A percentile compares a stretch with the other conserved stretches of the same genome.
Conservation (phyloP, 1,284 basidiomycete species). For the Fomitopsis pinicola region DNA sequence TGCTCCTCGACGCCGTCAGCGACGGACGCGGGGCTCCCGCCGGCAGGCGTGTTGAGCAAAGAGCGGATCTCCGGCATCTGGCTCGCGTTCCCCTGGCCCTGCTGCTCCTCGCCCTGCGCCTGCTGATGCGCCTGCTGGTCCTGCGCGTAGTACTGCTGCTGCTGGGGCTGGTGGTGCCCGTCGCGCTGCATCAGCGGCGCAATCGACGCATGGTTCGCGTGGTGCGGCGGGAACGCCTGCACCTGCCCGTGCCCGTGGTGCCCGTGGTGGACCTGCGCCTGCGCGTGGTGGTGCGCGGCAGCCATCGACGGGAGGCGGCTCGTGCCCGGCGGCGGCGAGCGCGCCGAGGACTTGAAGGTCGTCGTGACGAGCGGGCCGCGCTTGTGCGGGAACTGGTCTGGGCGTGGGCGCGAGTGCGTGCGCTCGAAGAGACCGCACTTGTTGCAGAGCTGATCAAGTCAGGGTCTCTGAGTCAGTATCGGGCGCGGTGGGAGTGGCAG, state of each 20-base stretch:
- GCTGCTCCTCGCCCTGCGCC: not conserved
- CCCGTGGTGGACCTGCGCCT: not conserved
- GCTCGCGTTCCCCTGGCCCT: conserved; percentile 6
- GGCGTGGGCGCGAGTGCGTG: conserved; percentile 73
- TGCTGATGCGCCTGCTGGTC: conserved; percentile 10
- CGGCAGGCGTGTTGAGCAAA: conserved; percentile 21
- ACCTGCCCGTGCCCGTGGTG: not conserved
- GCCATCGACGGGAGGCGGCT: conserved; percentile 25
- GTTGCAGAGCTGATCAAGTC: conserved; percentile 64
- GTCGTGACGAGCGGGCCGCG: conserved; percentile 57
- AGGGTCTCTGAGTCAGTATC: not conserved
- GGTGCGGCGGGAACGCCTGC: conserved; percentile 36
- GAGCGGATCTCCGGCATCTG: conserved; percentile 23
- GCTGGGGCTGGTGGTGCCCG: not conserved
- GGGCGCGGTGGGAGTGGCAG: not conserved
- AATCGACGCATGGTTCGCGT: conserved; percentile 45
- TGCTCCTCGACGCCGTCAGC: conserved; percentile 10
- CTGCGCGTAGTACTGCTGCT: conserved; percentile 11
- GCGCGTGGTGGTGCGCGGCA: conserved; percentile 14
- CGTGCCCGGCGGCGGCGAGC: conserved; percentile 26
- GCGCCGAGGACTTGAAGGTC: conserved; percentile 26
- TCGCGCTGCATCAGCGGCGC: conserved; percentile 35
- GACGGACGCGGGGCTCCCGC: conserved; percentile 11
- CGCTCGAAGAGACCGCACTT: conserved; percentile 82
- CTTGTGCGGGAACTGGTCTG: conserved; percentile 78